phyloP scores from a whole-genome alignment of 1,284 basidiomycete genomes.

The Lentinula novae-zelandiae region DNA sequence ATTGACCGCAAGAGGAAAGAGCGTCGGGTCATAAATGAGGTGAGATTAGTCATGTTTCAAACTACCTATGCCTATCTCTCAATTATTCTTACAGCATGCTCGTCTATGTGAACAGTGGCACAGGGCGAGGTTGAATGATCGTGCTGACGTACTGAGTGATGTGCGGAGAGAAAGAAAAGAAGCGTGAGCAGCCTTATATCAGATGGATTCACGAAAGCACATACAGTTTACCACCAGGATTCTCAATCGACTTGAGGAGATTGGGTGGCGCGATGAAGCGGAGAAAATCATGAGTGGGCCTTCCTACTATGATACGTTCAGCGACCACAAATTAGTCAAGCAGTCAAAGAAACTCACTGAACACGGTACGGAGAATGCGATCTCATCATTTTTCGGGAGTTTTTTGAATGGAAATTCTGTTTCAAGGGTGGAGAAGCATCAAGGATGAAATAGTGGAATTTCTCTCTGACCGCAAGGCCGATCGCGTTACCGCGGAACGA shows the following conservation, averaged over 20 bases:
- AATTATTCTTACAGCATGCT: background rate
- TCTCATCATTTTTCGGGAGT: background rate
- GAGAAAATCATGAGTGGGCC: background rate
- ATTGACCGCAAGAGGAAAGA: background rate
- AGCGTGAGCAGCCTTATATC: background rate
- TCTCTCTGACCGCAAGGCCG: background rate
- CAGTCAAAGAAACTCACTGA: conserved; percentile 4
- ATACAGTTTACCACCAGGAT: background rate
- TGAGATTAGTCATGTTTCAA: background rate
- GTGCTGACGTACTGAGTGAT: background rate
- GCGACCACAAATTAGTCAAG: background rate
- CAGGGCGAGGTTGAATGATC: background rate
- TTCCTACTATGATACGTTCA: background rate
- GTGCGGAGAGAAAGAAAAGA: background rate
- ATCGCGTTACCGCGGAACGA: background rate
- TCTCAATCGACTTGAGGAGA: background rate
- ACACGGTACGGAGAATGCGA: background rate
- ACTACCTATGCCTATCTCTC: background rate
- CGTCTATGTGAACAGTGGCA: background rate
- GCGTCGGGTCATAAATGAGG: background rate
- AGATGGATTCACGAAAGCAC: background rate
- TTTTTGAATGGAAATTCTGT: background rate
- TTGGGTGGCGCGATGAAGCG: conserved; percentile 7
- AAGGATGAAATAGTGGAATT: background rate
- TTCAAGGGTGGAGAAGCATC: background rate